Evolutionary conservation across 331 rosid genomes (phyloP), one percentile per base, ranked within the genome.

Genomic region (Ulmus americana): DNA sequence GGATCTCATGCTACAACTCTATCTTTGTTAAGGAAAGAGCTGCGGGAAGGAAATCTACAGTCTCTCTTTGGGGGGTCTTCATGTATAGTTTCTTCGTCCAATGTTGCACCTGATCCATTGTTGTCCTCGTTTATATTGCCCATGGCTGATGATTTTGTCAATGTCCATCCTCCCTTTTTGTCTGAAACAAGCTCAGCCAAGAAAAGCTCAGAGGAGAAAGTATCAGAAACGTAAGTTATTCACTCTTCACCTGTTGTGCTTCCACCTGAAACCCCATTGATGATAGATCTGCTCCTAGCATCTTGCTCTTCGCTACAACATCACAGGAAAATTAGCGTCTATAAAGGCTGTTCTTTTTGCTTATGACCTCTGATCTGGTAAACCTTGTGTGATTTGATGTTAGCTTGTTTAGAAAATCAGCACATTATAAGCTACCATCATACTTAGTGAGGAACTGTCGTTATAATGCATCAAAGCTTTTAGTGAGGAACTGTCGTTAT

Each of bases 1-100:
- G 98, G 90, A 66, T 80, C 95, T 67, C 91, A 89, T 74, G 83
- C 97, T 55, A 85, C 98, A 5, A 87, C 98, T 2, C 89, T 92
- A 18, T 83, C 97, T 45, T 64, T 92, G 74, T 77, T 92, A 85
- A 92, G 84, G 88, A 92, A 79, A 83, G 98, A 92, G 79, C 95
- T 92, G 61, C 81, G 85, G 73, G 98, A 89, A 74, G 98, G 91
- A 77, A 87, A 79, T 72, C 82, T 92, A 70, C 96, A 83, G 55
- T 86, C 95, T 66, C 91, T 89, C 48, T 89, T 92, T 41, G 89
- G 95, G 16, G 83, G 95, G 16, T 86, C 96, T 49, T 82, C 89
- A 49, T 80, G 86, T 83, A 61, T 79, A 83, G 70, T 85, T 67
- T 79, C 95, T 61, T 82, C 95, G 0, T 86, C 96, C 65, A 89